These are phyloP conservation scores for Cystoisospora suis DNA, from an alignment of 169 alveolate species.

Conservation along the genomic window DNA sequence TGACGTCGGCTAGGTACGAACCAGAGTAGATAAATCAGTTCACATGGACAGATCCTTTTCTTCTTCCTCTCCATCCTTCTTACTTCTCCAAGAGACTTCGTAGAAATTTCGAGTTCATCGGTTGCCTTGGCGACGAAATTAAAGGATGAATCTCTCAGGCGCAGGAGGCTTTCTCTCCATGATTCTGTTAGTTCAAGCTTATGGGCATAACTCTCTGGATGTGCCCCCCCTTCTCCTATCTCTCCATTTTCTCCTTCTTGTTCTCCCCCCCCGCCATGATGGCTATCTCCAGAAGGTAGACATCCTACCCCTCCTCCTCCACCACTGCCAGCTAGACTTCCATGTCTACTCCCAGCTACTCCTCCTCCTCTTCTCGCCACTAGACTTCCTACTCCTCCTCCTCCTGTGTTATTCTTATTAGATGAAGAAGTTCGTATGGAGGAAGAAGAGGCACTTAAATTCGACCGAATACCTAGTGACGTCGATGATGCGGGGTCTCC, in stretches of 20 bases:
- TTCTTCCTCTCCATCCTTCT: neutral
- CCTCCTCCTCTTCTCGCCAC: neutral
- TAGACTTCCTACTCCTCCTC: neutral
- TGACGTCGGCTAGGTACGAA: too few species aligned
- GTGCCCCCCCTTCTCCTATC: neutral
- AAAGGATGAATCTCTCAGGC: slow-evolving; percentile 4
- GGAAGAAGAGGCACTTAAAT: neutral
- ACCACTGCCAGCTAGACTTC: neutral
- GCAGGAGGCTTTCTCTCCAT: neutral
- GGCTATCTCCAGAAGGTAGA: neutral
- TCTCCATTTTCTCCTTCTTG: neutral
- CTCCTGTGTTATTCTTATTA: neutral
- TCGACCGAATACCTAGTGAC: too few species aligned
- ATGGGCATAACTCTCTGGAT: neutral
- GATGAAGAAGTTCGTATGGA: neutral
- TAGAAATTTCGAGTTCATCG: neutral
- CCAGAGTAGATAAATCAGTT: too few species aligned
- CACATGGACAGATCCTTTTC: neutral
- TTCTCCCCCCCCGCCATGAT: neutral
- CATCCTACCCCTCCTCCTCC: neutral
- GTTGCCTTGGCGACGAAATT: neutral
- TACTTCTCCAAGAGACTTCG: neutral
- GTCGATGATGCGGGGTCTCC: too few species aligned
- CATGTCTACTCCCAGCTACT: neutral
- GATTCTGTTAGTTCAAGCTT: too few species aligned